Percentiles rank a stretch among this genome's conserved stretches.
Evolutionary conservation across 306 rosid genomes (phyloP).

Genomic region (Prunus fruticosa): DNA sequence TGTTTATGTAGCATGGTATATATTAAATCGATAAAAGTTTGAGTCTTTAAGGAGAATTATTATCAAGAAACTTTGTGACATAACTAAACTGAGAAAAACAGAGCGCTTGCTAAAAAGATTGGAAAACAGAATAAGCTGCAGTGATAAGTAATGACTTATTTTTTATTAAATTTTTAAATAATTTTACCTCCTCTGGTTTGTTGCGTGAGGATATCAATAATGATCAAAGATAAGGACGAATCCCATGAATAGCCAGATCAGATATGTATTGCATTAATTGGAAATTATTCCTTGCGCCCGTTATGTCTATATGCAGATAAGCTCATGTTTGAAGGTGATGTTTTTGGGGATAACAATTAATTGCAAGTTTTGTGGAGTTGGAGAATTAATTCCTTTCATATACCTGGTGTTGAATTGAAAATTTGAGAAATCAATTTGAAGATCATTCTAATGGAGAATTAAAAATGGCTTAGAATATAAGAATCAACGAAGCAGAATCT

Average conservation of each 20-base stretch:
- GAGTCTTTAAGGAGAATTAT: not conserved
- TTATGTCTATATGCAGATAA: not conserved
- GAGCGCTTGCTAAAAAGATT: not conserved
- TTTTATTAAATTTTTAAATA: no score
- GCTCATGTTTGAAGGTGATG: not conserved
- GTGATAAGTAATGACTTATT: not conserved
- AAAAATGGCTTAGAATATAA: slow-evolving; percentile 3
- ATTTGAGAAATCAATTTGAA: slow-evolving; percentile 3
- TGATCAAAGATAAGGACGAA: slow-evolving; percentile 28
- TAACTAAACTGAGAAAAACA: slow-evolving; percentile 7
- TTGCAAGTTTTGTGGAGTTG: not conserved
- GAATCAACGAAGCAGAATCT: not conserved
- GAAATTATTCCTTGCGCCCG: slow-evolving; percentile 14
- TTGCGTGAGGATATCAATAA: slow-evolving; percentile 23
- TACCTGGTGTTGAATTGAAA: not conserved
- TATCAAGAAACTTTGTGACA: not conserved
- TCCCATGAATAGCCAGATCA: slow-evolving; percentile 17
- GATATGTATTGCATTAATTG: slow-evolving; percentile 24
- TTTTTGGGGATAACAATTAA: not conserved
- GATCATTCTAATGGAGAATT: not conserved
- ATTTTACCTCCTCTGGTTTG: not conserved
- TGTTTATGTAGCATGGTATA: slow-evolving; percentile 5
- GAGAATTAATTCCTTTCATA: not conserved
- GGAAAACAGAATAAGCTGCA: slow-evolving; percentile 1
- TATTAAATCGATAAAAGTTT: not conserved